A percentile compares a stretch with the other conserved stretches of the same genome.
Conservation (phyloP, 352 stramenopile genomes). For the Phytopythium helicoides region DNA sequence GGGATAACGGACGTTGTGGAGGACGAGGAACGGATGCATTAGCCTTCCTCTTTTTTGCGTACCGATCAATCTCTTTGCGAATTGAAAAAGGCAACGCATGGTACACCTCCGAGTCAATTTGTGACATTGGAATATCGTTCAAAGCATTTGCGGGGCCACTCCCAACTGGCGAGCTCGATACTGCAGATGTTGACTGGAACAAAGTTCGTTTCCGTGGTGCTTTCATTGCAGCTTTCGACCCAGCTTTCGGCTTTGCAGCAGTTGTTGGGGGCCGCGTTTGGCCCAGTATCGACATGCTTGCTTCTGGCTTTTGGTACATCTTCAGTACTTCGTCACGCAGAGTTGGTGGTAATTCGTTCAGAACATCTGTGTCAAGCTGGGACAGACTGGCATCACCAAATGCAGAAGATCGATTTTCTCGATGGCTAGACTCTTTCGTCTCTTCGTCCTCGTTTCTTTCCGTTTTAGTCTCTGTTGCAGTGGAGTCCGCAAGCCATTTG, state of each 20-base stretch:
- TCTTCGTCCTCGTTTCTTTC: conserved; percentile 6
- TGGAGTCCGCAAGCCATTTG: conserved; percentile 44
- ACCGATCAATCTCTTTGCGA: conserved; percentile 64
- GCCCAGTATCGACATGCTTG: neutral
- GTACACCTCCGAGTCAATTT: conserved; percentile 80
- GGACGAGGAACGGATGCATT: conserved; percentile 12
- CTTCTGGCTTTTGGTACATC: conserved; percentile 13
- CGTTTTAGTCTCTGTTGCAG: conserved; percentile 4
- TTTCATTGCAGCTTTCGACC: neutral
- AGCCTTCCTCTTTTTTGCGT: conserved; percentile 44
- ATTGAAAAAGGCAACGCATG: conserved; percentile 62
- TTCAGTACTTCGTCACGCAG: conserved; percentile 62
- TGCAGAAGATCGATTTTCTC: neutral
- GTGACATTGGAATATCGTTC: conserved; percentile 72
- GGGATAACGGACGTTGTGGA: neutral
- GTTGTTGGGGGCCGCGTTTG: neutral
- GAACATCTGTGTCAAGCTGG: conserved; percentile 61
- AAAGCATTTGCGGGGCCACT: conserved; percentile 23
- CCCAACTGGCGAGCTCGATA: conserved; percentile 22
- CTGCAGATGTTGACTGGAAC: neutral
- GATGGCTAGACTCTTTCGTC: conserved; percentile 10
- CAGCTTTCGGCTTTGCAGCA: neutral
- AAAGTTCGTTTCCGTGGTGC: neutral
- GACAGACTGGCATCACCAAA: conserved; percentile 21
- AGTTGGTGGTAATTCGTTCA: conserved; percentile 51